Evolutionary conservation across 306 rosid species (phyloP).

Genomic region (Fagus crenata): DNA sequence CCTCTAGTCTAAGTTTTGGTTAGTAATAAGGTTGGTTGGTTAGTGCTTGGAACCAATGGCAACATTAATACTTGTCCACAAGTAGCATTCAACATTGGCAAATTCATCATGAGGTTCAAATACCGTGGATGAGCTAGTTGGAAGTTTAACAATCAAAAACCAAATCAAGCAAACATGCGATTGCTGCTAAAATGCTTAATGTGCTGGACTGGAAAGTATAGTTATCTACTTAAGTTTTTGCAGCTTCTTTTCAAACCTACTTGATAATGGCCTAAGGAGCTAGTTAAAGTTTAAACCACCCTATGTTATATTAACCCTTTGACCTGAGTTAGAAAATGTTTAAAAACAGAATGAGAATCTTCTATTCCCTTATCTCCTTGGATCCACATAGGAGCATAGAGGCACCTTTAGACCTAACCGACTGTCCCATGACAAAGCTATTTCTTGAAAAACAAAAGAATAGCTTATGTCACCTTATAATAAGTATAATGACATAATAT

Average conservation of each 20-base stretch:
- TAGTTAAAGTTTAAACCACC: not conserved
- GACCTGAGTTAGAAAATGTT: not conserved
- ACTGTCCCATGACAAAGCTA: not conserved
- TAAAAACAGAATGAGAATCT: not conserved
- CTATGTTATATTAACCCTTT: not conserved
- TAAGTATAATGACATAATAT: too few species aligned
- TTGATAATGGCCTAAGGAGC: not conserved
- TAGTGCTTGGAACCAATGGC: not conserved
- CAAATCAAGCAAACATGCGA: not conserved
- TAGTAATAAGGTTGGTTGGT: not conserved
- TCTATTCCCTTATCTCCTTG: not conserved
- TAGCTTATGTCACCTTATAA: too few species aligned
- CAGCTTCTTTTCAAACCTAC: slow-evolving; percentile 5
- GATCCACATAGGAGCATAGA: not conserved
- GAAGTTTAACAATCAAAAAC: not conserved
- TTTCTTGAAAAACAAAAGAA: too few species aligned
- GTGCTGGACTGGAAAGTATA: not conserved
- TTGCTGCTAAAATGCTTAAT: not conserved
- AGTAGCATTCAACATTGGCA: not conserved
- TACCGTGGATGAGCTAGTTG: not conserved
- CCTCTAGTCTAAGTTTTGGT: too few species aligned
- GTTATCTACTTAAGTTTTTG: not conserved
- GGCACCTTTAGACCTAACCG: not conserved
- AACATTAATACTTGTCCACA: not conserved
- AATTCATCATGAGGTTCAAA: not conserved